Evolutionary conservation across 176 grass and related monocot genomes (phyloP).

Genomic region (Oryza brachyantha): DNA sequence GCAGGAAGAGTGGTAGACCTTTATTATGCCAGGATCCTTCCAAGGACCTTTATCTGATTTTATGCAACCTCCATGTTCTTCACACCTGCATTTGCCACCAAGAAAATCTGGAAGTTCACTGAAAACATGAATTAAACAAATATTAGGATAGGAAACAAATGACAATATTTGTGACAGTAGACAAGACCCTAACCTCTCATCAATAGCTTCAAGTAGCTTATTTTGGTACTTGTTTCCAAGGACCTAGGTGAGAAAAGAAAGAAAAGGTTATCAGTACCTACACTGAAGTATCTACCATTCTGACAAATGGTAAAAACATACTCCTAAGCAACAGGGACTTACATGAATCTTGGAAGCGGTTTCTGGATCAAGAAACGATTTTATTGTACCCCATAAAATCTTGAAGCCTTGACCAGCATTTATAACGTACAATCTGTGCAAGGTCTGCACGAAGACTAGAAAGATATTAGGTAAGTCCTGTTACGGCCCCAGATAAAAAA

Average conservation of each 20-base stretch:
- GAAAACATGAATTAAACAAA: conserved; percentile 29
- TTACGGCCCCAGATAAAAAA: conserved; percentile 11
- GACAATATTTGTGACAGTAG: neutral
- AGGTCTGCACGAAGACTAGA: conserved; percentile 53
- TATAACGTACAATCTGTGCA: conserved; percentile 72
- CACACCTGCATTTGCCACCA: conserved; percentile 85
- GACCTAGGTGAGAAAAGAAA: conserved; percentile 55
- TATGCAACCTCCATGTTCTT: conserved; percentile 76
- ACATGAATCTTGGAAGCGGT: conserved; percentile 97
- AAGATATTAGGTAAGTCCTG: conserved; percentile 21
- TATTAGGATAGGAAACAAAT: conserved; percentile 37
- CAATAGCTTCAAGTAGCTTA: conserved; percentile 85
- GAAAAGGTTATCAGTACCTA: conserved; percentile 17
- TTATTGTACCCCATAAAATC: conserved; percentile 87
- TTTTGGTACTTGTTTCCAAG: conserved; percentile 84
- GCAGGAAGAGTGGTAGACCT: conserved; percentile 39
- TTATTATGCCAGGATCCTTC: conserved; percentile 78
- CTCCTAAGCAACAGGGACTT: conserved; percentile 7
- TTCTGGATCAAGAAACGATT: conserved; percentile 95
- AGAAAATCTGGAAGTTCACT: conserved; percentile 93
- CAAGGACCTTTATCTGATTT: conserved; percentile 92
- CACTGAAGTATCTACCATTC: neutral
- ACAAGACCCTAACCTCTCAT: conserved; percentile 60
- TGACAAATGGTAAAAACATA: conserved; percentile 8
- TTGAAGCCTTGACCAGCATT: conserved; percentile 96